Percentiles rank a stretch among this genome's conserved stretches.
phyloP scores from a whole-genome alignment of 1,284 basidiomycete genomes.

The Ganoderma sp. region DNA sequence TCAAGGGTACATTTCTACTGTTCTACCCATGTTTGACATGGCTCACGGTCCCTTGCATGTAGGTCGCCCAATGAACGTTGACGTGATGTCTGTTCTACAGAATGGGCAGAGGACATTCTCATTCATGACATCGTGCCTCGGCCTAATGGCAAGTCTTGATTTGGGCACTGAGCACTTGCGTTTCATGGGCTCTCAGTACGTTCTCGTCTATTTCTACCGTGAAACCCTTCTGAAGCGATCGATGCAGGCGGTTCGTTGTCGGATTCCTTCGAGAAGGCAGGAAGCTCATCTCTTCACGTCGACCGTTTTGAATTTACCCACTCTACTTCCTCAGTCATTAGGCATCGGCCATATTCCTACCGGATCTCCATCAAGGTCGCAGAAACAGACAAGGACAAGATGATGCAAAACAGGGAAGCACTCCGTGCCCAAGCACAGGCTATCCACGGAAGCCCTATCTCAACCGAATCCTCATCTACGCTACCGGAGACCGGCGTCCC shows the following conservation, averaged over 20 bases:
- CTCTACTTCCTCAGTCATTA: conserved; percentile 54
- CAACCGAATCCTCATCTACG: neutral
- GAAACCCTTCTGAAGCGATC: neutral
- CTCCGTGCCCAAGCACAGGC: conserved; percentile 31
- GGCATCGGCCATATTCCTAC: conserved; percentile 70
- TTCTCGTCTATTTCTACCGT: no score
- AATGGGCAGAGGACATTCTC: conserved; percentile 73
- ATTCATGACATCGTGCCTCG: conserved; percentile 88
- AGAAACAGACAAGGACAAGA: conserved; percentile 74
- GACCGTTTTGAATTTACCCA: neutral
- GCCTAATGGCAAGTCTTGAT: conserved; percentile 92
- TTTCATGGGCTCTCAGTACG: conserved; percentile 84
- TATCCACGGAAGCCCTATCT: conserved; percentile 16
- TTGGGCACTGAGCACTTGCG: conserved; percentile 87
- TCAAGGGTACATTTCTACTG: conserved; percentile 74
- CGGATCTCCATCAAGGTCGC: conserved; percentile 75
- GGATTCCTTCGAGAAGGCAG: conserved; percentile 80
- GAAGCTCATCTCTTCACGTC: conserved; percentile 31
- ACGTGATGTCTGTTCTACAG: conserved; percentile 84
- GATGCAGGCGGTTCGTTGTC: conserved; percentile 73
- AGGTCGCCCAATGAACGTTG: conserved; percentile 78
- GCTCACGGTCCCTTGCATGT: conserved; percentile 5
- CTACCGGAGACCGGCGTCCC: conserved; percentile 43
- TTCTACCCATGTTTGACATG: neutral
- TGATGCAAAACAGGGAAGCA: conserved; percentile 52